Conservation (phyloP, 108 stramenopile species). For the Cylindrotheca fusiformis region DNA sequence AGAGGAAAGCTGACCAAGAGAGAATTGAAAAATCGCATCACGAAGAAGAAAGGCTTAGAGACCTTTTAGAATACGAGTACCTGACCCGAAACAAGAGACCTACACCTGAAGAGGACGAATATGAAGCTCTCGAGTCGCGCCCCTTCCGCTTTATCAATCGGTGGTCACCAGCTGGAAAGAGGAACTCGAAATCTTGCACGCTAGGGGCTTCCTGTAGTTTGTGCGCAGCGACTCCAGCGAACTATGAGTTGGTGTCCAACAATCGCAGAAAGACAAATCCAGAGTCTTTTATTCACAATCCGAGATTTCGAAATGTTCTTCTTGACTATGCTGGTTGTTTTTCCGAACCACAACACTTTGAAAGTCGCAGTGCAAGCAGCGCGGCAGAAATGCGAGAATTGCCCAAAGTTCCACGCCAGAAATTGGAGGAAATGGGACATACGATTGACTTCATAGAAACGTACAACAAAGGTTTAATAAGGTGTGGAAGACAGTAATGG, state of each 20-base stretch:
- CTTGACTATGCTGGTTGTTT: too few species aligned
- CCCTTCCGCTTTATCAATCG: neutral
- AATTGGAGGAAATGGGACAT: conserved; percentile 15
- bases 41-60: conserved; percentile 15
- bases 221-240: too few species aligned
- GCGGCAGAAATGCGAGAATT: too few species aligned
- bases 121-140: conserved; percentile 2
- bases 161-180: neutral
- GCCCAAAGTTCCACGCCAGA: too few species aligned
- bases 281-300: too few species aligned
- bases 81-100: conserved; percentile 9
- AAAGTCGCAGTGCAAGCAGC: too few species aligned
- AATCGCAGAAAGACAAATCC: too few species aligned
- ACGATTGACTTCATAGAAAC: conserved; percentile 15
- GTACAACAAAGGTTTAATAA: conserved; percentile 31
- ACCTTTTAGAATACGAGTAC: conserved; percentile 20
- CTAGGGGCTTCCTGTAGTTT: conserved; percentile 1
- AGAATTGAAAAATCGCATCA: conserved; percentile 28
- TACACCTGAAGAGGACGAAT: neutral
- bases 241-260: too few species aligned
- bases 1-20: conserved; percentile 29
- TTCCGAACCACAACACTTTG: too few species aligned
- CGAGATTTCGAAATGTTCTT: too few species aligned
- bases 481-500: too few species aligned
- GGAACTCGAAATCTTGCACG: neutral